A percentile compares a stretch with the other conserved stretches of the same genome.
phyloP scores from a whole-genome alignment of 176 grass and related monocot genomes.

The Lolium rigidum region DNA sequence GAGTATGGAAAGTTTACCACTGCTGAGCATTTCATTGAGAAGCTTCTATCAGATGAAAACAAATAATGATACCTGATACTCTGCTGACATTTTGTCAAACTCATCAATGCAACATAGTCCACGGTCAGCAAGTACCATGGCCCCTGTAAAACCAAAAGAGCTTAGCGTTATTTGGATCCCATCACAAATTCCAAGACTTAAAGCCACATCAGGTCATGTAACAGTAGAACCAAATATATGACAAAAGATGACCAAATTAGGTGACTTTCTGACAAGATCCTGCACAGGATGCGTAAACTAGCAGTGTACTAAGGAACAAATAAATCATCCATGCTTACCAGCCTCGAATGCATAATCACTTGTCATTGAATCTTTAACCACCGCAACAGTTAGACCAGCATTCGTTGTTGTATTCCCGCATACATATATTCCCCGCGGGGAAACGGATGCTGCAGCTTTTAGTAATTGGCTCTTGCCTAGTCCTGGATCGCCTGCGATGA shows the following conservation, averaged over 20 bases:
- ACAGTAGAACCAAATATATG: constrained; percentile 13
- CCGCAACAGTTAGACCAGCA: constrained; percentile 96
- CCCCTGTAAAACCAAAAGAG: constrained; percentile 56
- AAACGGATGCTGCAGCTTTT: constrained; percentile 79
- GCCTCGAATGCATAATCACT: constrained; percentile 97
- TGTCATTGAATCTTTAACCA: constrained; percentile 97
- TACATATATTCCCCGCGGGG: constrained; percentile 91
- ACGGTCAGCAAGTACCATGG: constrained; percentile 94
- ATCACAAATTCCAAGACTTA: constrained; percentile 24
- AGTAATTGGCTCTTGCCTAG: constrained; percentile 97
- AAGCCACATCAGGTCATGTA: neutral
- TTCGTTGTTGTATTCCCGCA: constrained; percentile 95
- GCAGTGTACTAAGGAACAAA: neutral
- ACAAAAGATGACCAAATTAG: constrained; percentile 12
- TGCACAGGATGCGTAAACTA: neutral
- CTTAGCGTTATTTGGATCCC: constrained; percentile 3
- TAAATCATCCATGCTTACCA: constrained; percentile 56
- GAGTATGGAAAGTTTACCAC: neutral
- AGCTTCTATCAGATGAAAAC: constrained; percentile 30
- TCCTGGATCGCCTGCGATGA: constrained; percentile 75
- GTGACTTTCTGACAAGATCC: neutral
- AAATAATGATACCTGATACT: constrained; percentile 75
- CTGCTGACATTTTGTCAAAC: constrained; percentile 95
- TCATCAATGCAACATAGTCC: constrained; percentile 95
- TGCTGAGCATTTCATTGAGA: constrained; percentile 14